phyloP scores from a whole-genome alignment of 2,329 filamentous ascomycete genomes.

The Claviceps quebecensis region DNA sequence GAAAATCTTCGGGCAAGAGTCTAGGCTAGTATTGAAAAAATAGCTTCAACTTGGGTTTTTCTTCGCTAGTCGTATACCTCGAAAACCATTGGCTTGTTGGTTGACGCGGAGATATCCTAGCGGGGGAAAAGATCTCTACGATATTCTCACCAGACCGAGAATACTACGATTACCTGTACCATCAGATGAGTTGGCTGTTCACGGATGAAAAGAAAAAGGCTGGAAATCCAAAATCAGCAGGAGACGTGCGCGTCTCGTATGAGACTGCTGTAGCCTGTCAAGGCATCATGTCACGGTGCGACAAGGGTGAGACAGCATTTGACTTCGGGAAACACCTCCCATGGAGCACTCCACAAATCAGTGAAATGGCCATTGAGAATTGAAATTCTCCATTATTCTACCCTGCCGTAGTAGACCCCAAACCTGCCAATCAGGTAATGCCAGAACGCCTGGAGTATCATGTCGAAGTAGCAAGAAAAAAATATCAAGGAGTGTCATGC shows the following conservation, averaged over 20 bases:
- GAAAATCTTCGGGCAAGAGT: conserved; percentile 74
- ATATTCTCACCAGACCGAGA: neutral
- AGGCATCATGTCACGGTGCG: conserved; percentile 2
- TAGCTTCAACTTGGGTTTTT: conserved; percentile 41
- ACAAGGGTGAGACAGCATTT: conserved; percentile 1
- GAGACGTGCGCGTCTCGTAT: neutral
- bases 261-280: neutral
- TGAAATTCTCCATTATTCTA: conserved; percentile 30
- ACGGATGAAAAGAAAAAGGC: no score
- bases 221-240: neutral
- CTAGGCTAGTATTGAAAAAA: conserved; percentile 32
- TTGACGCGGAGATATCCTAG: conserved; percentile 83
- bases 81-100: conserved; percentile 57
- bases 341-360: conserved; percentile 57
- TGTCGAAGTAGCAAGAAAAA: conserved; percentile 6
- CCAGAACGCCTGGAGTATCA: conserved; percentile 24
- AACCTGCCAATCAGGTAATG: conserved; percentile 11
- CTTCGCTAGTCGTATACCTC: conserved; percentile 93
- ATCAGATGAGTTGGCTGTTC: neutral
- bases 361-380: conserved; percentile 64
- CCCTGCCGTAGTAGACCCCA: conserved; percentile 21
- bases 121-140: conserved; percentile 28
- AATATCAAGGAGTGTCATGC: conserved; percentile 15
- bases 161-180: conserved; percentile 8
- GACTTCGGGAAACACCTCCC: conserved; percentile 62